phyloP scores from a whole-genome alignment of 2,329 filamentous ascomycete genomes.

The Ophiostoma sp. region DNA sequence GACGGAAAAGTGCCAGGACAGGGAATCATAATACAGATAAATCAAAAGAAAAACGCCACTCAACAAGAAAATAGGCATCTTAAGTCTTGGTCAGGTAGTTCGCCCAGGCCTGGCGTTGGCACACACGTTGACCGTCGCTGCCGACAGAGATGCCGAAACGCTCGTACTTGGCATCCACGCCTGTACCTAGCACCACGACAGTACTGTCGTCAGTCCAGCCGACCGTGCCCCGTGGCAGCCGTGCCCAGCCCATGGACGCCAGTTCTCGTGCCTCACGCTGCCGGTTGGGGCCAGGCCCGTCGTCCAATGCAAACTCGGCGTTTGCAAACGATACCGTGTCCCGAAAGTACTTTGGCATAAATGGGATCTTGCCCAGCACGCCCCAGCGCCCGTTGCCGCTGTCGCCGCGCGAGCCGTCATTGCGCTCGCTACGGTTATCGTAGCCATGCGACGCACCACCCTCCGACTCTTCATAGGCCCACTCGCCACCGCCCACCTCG shows the following conservation, averaged over 20 bases:
- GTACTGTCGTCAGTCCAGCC: conserved; percentile 76
- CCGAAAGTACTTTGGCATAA: conserved; percentile 81
- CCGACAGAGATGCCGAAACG: conserved; percentile 69
- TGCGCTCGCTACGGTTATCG: conserved; percentile 23
- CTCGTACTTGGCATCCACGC: conserved; percentile 79
- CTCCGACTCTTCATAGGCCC: conserved; percentile 26
- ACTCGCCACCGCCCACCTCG: conserved; percentile 25
- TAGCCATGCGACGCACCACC: conserved; percentile 20
- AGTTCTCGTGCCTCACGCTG: conserved; percentile 35
- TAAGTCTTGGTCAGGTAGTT: conserved; percentile 52
- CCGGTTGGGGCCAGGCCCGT: conserved; percentile 39
- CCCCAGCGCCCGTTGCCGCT: conserved; percentile 70
- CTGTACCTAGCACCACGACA: conserved; percentile 72
- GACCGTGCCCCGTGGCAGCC: conserved; percentile 74
- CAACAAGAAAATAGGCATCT: not conserved
- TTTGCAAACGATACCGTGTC: conserved; percentile 84
- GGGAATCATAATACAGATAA: conserved; percentile 1
- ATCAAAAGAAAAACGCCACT: not conserved
- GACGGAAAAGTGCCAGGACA: not conserved
- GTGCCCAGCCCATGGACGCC: conserved; percentile 46
- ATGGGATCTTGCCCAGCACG: conserved; percentile 72
- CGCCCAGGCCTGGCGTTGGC: conserved; percentile 75
- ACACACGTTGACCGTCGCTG: conserved; percentile 61
- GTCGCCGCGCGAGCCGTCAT: conserved; percentile 21
- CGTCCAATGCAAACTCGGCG: conserved; percentile 75